phyloP scores from a whole-genome alignment of 1,139 yeast species.

The Saccharomyces hybrid region DNA sequence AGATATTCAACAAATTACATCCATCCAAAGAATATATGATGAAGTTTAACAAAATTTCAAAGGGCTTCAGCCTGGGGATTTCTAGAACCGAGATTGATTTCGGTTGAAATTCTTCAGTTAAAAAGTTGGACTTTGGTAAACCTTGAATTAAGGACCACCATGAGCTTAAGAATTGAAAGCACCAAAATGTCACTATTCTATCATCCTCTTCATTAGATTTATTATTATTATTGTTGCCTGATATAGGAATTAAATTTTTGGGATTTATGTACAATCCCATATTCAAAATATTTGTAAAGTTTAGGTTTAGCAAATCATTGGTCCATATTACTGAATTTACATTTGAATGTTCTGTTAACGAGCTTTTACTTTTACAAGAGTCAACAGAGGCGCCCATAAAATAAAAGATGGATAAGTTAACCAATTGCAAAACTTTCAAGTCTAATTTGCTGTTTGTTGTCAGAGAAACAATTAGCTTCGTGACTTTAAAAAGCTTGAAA shows the following conservation, averaged over 20 bases:
- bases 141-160: slow-evolving; percentile 29
- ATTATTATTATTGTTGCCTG: background rate
- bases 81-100: slow-evolving; percentile 15
- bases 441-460: slow-evolving; percentile 7
- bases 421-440: slow-evolving; percentile 17
- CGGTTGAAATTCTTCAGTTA: slow-evolving; percentile 28
- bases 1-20: slow-evolving; percentile 18
- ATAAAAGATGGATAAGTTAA: slow-evolving; percentile 21
- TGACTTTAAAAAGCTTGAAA: slow-evolving; percentile 20
- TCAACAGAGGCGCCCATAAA: slow-evolving; percentile 19
- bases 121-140: slow-evolving; percentile 25
- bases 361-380: background rate
- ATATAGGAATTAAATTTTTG: slow-evolving; percentile 16
- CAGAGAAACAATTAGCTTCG: slow-evolving; percentile 20
- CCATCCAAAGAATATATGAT: slow-evolving; percentile 21
- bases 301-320: slow-evolving; percentile 20
- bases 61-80: slow-evolving; percentile 19
- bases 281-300: slow-evolving; percentile 16
- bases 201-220: slow-evolving; percentile 4
- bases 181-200: slow-evolving; percentile 23
- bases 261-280: slow-evolving; percentile 24
- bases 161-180: slow-evolving; percentile 24
- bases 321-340: slow-evolving; percentile 10
- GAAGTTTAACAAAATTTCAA: slow-evolving; percentile 18
- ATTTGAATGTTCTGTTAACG: slow-evolving; percentile 2